Base-by-base conservation (phyloP, 2,329 filamentous ascomycete genomes). In the Cephalotrichum gorgonifer region DNA sequence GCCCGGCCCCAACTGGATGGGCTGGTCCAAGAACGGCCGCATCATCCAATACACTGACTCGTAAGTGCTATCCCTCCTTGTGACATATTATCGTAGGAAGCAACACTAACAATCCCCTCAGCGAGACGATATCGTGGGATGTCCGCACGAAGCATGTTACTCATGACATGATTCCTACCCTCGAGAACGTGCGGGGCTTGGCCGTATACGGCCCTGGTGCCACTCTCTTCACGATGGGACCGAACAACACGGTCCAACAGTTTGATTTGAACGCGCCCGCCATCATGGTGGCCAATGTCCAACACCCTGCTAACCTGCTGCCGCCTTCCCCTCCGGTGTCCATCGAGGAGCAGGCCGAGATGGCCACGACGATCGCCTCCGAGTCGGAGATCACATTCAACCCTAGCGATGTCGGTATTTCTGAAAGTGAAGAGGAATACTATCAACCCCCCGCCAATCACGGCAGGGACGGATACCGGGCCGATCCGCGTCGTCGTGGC, bases 91-190 rank as follows among this genome's bases (percentile, higher is more conserved):
- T 31, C 5, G 30, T 15, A 49, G 28, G 38, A 43, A 47, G 14
- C 42, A 17, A 31, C n/a, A 41, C 27, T 39, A 30, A 33, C 39
- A 17, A 28, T 9, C 30, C 8, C 42, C n/a, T 23, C 62, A 89
- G 90, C 49, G 86, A 95, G 74, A 95, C 90, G 33, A 83, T 87
- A 58, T 85, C 89, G 51, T 98, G 93, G 91, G 93, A 98, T 72
- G 93, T 98, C 42, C 80, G 90, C 54, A 98, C 93, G n/a, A 97
- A 97, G 64, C 85, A 95, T 61, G 89, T 98, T 57, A 90, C 88
- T 3, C 94, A 83, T 65, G 90, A 96, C 59, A 77, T 79, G 51
- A 86, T 97, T 50, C 89, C 90, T 6, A 96, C 89, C 1, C 75
- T 90, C 6, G 84, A 93, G 33, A 81, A 85, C 55, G 79, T 96